Evolutionary conservation across 2,329 filamentous ascomycete species (phyloP), one percentile per base, ranked within the genome.

Genomic region (Verticillium albo-atrum): DNA sequence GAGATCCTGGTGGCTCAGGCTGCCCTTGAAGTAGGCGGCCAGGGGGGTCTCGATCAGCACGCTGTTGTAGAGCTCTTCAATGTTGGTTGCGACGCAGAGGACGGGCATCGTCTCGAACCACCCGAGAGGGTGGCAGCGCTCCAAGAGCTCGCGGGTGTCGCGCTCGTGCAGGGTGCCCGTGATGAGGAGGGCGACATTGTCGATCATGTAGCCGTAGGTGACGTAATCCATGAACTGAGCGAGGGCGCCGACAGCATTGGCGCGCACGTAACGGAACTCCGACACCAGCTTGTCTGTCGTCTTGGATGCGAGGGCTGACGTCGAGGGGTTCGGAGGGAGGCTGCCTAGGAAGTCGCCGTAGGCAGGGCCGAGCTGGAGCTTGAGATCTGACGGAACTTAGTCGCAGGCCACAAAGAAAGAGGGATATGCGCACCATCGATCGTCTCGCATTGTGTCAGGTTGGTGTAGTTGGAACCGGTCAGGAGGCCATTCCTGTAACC

Each of bases 31-130:
- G 79, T 96, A 99, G 9, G 92, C 89, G 15, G 95, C 95, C 54
- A 99, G 82, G 4, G 95, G 95, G 3, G 95, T 99, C 79, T 99
- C 95, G 66, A 99, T 93, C 66, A 99, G 80, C 20, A 99, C 95
- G 53, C 91, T 96, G 81, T 98, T 99, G 83, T 99, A 99, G 37
- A 99, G 84, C 73, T 99, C 95, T 78, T 99, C 95, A 65, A 98
- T 97, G 75, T 98, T 99, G 56, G 94, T 97, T 32, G 95, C 95
- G 52, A 98, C 94, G 72, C 94, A 98, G 57, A 99, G 89, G 3
- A 97, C 95, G 0, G 95, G 96, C 89, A 99, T 92, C 9, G 95
- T 97, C 81, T 99, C 95, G 74, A 99, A 99, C 92, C 93, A 98
- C 67, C 95, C 95, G 7, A 99, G 84, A 6, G 95, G 95, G 70